Percentiles rank a stretch among this genome's conserved stretches.
Conservation (phyloP, 1,139 yeast genomes). For the Lipomyces yarrowii region DNA sequence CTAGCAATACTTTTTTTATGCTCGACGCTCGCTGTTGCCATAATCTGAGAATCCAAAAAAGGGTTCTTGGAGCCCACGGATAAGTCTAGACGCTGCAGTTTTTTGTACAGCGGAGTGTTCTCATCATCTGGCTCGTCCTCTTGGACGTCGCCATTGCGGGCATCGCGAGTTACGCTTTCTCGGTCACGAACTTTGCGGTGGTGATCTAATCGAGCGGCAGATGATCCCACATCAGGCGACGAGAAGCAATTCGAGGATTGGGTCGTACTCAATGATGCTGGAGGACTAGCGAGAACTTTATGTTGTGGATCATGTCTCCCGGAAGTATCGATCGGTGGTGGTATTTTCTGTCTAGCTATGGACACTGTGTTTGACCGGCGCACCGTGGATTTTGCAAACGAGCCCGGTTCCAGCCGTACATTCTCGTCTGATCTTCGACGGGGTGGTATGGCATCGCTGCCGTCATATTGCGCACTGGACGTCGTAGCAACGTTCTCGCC, state of each 20-base stretch:
- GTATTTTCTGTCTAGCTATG: background rate
- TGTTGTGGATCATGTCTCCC: background rate
- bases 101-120: slow-evolving; percentile 18
- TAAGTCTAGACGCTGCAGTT: slow-evolving; percentile 21
- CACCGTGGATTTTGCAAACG: background rate
- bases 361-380: background rate
- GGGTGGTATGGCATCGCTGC: background rate
- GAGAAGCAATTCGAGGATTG: background rate
- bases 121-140: slow-evolving; percentile 21
- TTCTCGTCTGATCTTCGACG: background rate
- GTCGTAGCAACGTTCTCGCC: slow-evolving; percentile 18
- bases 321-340: background rate
- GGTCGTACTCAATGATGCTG: background rate
- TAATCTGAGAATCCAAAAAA: slow-evolving; percentile 18
- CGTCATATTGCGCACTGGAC: slow-evolving; percentile 1
- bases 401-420: background rate
- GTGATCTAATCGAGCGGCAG: background rate
- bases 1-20: background rate
- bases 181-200: background rate
- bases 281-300: background rate
- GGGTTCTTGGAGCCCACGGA: slow-evolving; percentile 21
- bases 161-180: too few relatives aligned
- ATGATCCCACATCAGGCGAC: background rate
- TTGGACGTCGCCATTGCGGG: background rate
- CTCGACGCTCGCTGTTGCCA: background rate